Evolutionary conservation across 805 yeast species (phyloP), one percentile per base, ranked within the genome.

Genomic region (Saturnispora gosingensis): DNA sequence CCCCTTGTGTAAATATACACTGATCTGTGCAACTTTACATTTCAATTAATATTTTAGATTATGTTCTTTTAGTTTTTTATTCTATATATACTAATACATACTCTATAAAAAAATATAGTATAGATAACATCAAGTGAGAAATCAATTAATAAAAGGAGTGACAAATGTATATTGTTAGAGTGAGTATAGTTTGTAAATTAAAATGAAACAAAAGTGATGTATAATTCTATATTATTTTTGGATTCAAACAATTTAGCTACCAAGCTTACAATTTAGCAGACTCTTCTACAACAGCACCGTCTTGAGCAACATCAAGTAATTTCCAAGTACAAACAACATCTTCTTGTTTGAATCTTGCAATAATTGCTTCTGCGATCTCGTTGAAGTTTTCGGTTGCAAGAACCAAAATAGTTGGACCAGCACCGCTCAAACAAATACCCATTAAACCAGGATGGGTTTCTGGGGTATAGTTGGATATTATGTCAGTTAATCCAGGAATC

Each of bases 401-500:
- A 42, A 96, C 95, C 56, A 93, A 72, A 52, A 93, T 90, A 7
- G 99, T 93, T 52, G 99, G 99, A 8, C 99, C 99, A 6, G 99
- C 99, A 49, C 99, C 99, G 27, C 96, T 85, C 53, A 93, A 75
- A 66, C 99, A 93, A 60, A 93, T 88, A 49, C 99, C 99, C 53
- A 93, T 75, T 46, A 90, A 74, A 3, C 97, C 97, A 1, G 84
- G 83, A 65, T 87, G 86, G 5, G 86, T 73, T 44, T 78, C 75
- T 43, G 98, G 96, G 0, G 95, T 87, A 48, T 93, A 83, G 13
- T 85, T 75, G 6, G 81, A 73, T 59, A 93, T 75, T 46, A 93
- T 88, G 55, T 87, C 88, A 10, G 84, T 75, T 51, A 93, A 76
- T 0, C 98, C 99, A 4, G 99, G 99, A 53, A 93, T 88, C 59